These are phyloP conservation scores for Alnus glutinosa DNA, from an alignment of 306 rosid species.

Conservation along the genomic window DNA sequence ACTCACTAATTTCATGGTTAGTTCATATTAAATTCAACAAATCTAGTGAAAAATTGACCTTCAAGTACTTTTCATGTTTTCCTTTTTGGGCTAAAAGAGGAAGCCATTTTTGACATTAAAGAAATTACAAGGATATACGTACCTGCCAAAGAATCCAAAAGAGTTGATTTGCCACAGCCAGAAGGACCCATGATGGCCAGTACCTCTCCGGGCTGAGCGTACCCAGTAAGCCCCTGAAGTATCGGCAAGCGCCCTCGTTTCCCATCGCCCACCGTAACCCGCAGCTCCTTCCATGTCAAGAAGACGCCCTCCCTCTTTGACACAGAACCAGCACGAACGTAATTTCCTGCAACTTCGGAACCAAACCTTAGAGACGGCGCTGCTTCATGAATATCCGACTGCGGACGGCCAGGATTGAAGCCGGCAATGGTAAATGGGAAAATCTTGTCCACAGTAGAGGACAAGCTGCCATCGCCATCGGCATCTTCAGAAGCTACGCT, in stretches of 20 bases:
- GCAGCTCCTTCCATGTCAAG: slow-evolving; percentile 40
- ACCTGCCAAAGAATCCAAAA: slow-evolving; percentile 74
- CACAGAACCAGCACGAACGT: not conserved
- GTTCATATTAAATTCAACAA: too few relatives aligned
- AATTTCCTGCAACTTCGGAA: not conserved
- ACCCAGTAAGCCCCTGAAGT: slow-evolving; percentile 45
- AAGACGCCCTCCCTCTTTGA: not conserved
- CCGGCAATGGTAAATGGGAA: too few relatives aligned
- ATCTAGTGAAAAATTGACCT: too few relatives aligned
- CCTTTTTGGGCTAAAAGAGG: too few relatives aligned
- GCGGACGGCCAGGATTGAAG: not conserved
- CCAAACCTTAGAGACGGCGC: not conserved
- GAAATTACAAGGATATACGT: too few relatives aligned
- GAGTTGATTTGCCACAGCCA: slow-evolving; percentile 77
- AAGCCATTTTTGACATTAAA: too few relatives aligned
- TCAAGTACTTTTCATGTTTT: too few relatives aligned
- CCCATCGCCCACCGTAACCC: slow-evolving; percentile 31
- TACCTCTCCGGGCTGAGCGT: slow-evolving; percentile 61
- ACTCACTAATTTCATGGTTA: too few relatives aligned
- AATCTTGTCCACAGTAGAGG: not conserved
- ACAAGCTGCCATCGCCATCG: not conserved
- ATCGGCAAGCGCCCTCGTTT: slow-evolving; percentile 25
- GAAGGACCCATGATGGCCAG: slow-evolving; percentile 91
- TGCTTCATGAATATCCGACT: not conserved
- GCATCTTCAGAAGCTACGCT: slow-evolving; percentile 16